phyloP scores from a whole-genome alignment of 192 early-diverging fungal genomes.

The Coemansia umbellata region DNA sequence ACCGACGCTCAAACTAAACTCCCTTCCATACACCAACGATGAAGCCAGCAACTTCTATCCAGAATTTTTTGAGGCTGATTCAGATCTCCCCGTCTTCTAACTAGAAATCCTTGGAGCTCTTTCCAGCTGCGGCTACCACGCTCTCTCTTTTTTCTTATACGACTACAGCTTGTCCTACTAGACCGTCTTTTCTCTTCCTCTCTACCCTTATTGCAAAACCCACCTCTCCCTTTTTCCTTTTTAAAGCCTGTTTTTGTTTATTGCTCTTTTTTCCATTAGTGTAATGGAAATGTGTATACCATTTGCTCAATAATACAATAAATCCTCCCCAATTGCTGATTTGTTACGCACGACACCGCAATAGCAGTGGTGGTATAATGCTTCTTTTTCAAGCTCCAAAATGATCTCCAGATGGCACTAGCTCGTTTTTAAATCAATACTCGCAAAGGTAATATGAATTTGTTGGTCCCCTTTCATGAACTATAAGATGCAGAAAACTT shows the following conservation, averaged over 20 bases:
- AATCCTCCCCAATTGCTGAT: neutral
- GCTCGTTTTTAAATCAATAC: too few species aligned
- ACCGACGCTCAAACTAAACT: constrained; percentile 37
- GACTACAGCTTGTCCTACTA: neutral
- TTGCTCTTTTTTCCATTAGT: neutral
- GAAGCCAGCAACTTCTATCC: constrained; percentile 32
- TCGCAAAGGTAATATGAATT: too few species aligned
- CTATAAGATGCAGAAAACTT: too few species aligned
- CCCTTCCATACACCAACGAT: constrained; percentile 29
- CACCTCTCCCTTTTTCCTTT: constrained; percentile 9
- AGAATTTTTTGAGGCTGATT: constrained; percentile 35
- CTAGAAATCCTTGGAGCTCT: neutral
- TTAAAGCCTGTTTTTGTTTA: constrained; percentile 2
- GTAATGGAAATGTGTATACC: neutral
- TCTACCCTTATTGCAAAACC: constrained; percentile 10
- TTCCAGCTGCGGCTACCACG: neutral
- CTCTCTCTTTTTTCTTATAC: neutral
- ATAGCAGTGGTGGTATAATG: too few species aligned
- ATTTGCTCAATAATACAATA: neutral
- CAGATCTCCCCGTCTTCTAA: constrained; percentile 8
- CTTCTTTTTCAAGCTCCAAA: too few species aligned
- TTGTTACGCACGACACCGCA: too few species aligned
- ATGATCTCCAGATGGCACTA: too few species aligned
- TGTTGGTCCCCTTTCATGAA: too few species aligned
- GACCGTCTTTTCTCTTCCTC: too few species aligned